A percentile compares a stretch with the other conserved stretches of the same genome.
phyloP scores from a whole-genome alignment of 2,329 filamentous ascomycete species.

The Ascochyta viciae-villosae region DNA sequence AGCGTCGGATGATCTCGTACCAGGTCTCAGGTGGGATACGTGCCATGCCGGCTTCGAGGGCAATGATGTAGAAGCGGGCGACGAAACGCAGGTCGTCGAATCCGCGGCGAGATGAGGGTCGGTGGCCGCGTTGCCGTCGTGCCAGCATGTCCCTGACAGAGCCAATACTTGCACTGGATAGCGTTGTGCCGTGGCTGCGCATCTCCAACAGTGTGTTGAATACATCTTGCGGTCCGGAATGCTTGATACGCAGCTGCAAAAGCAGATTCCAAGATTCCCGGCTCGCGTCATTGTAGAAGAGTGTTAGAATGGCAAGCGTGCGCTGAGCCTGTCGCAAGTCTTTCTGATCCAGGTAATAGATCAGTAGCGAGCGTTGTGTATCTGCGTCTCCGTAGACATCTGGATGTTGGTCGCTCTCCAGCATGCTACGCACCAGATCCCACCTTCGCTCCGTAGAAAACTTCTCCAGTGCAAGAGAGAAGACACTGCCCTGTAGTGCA shows the following conservation, averaged over 20 bases:
- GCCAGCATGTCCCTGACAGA: constrained; percentile 52
- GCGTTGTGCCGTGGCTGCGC: constrained; percentile 51
- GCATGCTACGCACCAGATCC: constrained; percentile 58
- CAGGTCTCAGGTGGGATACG: constrained; percentile 56
- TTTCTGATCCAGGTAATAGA: constrained; percentile 57
- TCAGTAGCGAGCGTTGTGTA: constrained; percentile 63
- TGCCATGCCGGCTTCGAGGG: constrained; percentile 54
- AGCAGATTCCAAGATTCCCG: constrained; percentile 57
- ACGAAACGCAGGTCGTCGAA: constrained; percentile 55
- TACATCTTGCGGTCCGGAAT: constrained; percentile 33
- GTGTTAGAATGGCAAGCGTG: constrained; percentile 62
- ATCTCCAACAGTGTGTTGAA: constrained; percentile 57
- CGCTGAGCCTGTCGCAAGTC: constrained; percentile 63
- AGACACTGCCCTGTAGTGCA: constrained; percentile 66
- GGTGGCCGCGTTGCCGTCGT: constrained; percentile 48
- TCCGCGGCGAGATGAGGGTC: constrained; percentile 23
- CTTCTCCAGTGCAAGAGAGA: constrained; percentile 68
- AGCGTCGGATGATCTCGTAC: constrained; percentile 65
- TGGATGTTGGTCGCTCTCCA: constrained; percentile 69
- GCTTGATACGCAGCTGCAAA: constrained; percentile 51
- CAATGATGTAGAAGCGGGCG: constrained; percentile 56
- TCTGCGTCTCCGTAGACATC: constrained; percentile 65
- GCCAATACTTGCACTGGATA: constrained; percentile 53
- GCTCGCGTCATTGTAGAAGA: constrained; percentile 49
- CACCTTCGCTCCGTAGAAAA: constrained; percentile 67